Evolutionary conservation across 805 yeast species (phyloP).

Genomic region (Hanseniaspora hatyaiensis): DNA sequence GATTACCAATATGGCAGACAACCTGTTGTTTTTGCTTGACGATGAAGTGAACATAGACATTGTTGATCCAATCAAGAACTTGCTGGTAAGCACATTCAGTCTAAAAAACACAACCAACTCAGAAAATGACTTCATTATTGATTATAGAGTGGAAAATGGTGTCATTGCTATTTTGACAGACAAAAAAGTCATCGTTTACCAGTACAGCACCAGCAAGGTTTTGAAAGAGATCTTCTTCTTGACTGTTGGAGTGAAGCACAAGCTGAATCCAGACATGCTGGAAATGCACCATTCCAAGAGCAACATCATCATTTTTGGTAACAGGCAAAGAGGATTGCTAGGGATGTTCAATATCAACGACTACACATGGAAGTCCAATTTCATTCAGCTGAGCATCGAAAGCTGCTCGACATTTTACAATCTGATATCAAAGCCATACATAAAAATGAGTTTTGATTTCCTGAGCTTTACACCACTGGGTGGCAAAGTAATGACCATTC

Average conservation of each 20-base stretch:
- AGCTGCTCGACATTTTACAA: neutral
- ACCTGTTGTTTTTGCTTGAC: conserved; percentile 5
- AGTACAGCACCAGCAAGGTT: neutral
- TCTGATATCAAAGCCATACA: neutral
- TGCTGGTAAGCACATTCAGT: neutral
- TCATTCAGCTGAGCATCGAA: neutral
- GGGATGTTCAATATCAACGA: conserved; percentile 5
- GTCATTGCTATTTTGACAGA: conserved; percentile 4
- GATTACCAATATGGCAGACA: neutral
- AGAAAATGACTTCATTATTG: conserved; percentile 1
- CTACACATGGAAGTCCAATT: neutral
- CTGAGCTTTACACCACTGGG: conserved; percentile 10
- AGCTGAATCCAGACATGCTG: neutral
- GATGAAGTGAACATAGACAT: conserved; percentile 8
- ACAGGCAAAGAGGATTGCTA: neutral
- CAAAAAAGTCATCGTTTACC: neutral
- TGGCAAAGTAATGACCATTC: conserved; percentile 1
- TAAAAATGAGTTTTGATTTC: neutral
- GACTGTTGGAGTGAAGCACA: neutral
- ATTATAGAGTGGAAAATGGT: conserved; percentile 6
- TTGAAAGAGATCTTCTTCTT: conserved; percentile 5
- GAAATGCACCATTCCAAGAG: neutral
- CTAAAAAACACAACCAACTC: conserved; percentile 2
- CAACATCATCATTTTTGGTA: conserved; percentile 2
- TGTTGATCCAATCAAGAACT: conserved; percentile 4